Conservation (phyloP, 2,329 filamentous ascomycete species). For the Xylaria sp. region DNA sequence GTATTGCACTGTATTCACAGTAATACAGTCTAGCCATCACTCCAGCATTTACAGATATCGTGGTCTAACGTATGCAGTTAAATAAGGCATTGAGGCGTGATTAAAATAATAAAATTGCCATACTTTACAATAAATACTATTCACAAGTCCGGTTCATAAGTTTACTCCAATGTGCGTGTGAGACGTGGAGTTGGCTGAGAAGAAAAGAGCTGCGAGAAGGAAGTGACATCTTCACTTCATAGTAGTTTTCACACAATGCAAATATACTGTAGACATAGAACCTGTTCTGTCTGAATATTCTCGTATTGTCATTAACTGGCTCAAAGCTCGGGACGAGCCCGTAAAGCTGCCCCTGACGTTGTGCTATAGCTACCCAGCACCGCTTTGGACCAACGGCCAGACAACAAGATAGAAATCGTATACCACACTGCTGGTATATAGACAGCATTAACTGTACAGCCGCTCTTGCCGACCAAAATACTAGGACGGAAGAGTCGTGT, state of each 20-base stretch:
- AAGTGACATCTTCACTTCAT: too few relatives aligned
- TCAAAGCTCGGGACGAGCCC: not conserved
- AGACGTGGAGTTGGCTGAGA: not conserved
- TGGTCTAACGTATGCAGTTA: too few relatives aligned
- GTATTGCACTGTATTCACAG: conserved; percentile 16
- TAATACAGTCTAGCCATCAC: not conserved
- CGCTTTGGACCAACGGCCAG: not conserved
- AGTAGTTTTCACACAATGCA: not conserved
- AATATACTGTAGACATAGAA: not conserved
- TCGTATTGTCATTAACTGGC: not conserved
- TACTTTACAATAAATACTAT: too few relatives aligned
- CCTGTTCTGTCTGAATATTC: not conserved
- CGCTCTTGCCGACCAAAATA: not conserved
- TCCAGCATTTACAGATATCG: not conserved
- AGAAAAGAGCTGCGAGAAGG: not conserved
- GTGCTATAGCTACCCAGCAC: not conserved
- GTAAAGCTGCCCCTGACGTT: not conserved
- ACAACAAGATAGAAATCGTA: not conserved
- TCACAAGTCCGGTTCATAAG: not conserved
- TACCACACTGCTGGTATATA: not conserved
- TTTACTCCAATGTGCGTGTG: not conserved
- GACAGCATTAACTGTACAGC: not conserved
- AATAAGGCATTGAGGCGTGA: too few relatives aligned
- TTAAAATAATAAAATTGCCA: too few relatives aligned
- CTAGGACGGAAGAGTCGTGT: not conserved